Percentiles rank a stretch among this genome's conserved stretches.
Evolutionary conservation across 1,284 basidiomycete species (phyloP).

Genomic region (Ceratobasidium sp.): DNA sequence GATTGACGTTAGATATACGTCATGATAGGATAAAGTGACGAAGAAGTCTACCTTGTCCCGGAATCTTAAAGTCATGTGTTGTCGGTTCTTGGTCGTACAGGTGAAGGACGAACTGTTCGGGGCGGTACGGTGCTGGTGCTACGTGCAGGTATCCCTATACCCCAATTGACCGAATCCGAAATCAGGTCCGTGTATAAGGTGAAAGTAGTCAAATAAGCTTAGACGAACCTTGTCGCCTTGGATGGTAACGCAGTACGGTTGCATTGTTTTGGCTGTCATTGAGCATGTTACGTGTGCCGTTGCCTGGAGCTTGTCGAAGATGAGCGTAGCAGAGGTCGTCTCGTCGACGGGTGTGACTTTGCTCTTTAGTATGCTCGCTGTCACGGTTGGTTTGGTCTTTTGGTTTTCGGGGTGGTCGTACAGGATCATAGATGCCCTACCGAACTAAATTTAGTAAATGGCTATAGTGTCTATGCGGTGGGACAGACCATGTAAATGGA

Average conservation of each 20-base stretch:
- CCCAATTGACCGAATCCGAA: background rate
- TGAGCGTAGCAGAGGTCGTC: constrained; percentile 59
- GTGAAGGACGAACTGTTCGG: constrained; percentile 53
- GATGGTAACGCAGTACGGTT: constrained; percentile 40
- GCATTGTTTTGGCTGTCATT: constrained; percentile 48
- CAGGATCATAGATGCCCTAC: no score
- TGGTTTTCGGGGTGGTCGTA: constrained; percentile 58
- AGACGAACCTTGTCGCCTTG: constrained; percentile 44
- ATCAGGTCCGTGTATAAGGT: background rate
- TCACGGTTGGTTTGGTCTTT: constrained; percentile 53
- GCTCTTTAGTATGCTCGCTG: constrained; percentile 55
- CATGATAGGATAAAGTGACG: no score
- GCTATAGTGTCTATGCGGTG: no score
- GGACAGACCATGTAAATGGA: constrained; percentile 61
- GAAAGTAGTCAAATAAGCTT: no score
- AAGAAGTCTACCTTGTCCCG: no score
- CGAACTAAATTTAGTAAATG: no score
- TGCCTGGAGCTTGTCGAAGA: constrained; percentile 60
- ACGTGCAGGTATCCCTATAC: constrained; percentile 49
- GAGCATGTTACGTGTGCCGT: constrained; percentile 50
- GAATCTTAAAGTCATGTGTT: constrained; percentile 55
- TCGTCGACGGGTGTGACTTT: constrained; percentile 56
- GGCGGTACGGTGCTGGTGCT: constrained; percentile 50
- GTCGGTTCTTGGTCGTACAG: constrained; percentile 49
- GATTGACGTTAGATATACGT: no score